phyloP scores from a whole-genome alignment of 768 basidiomycete genomes.

The Calocera cornea region DNA sequence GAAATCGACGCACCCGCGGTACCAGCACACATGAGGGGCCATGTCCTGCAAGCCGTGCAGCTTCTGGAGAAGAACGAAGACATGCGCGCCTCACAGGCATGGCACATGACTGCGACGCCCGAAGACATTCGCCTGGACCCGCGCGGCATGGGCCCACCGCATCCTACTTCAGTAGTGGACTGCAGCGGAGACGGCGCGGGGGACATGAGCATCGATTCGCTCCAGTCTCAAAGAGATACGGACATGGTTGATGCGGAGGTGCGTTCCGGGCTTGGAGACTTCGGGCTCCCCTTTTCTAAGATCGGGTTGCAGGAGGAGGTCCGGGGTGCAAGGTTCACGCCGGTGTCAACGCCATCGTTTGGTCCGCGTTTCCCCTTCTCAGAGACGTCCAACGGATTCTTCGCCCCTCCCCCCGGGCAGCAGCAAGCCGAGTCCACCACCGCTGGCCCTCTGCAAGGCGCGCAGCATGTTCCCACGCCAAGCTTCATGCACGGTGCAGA shows the following conservation, averaged over 20 bases:
- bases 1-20: background rate
- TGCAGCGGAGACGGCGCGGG: too few relatives aligned
- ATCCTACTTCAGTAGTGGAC: background rate
- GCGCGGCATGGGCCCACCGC: background rate
- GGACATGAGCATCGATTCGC: background rate
- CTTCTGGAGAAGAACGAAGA: background rate
- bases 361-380: too few relatives aligned
- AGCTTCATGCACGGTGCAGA: background rate
- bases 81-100: background rate
- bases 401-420: too few relatives aligned
- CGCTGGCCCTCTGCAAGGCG: background rate
- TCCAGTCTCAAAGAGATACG: too few relatives aligned
- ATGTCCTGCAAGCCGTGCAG: background rate
- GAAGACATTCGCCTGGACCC: background rate
- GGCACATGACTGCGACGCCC: background rate
- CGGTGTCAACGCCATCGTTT: too few relatives aligned
- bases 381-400: too few relatives aligned
- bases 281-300: background rate
- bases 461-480: background rate
- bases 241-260: too few relatives aligned
- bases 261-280: background rate
- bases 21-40: background rate
- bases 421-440: too few relatives aligned
- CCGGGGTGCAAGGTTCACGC: background rate
- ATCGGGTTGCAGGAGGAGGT: background rate